Percentiles rank a stretch among this genome's conserved stretches.
These are phyloP conservation scores for Noccaea caerulescens DNA, from an alignment of 345 rosid genomes.

Conservation along the genomic window DNA sequence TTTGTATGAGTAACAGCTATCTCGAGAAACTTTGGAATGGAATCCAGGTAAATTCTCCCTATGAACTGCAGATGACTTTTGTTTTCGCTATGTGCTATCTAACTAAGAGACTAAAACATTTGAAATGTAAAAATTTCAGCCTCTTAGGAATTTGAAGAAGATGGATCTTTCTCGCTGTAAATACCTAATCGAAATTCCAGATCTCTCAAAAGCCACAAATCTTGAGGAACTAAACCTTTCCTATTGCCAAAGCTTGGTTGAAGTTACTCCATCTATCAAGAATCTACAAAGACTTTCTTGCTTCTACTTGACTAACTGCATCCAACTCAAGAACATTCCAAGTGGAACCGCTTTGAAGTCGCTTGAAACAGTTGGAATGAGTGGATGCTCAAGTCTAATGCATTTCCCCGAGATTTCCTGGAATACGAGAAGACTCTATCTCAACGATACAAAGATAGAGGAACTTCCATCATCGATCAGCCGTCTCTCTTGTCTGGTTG, in stretches of 20 bases:
- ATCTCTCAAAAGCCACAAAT: constrained; percentile 40
- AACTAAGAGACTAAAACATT: background rate
- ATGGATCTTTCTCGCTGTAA: constrained; percentile 36
- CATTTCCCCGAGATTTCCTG: constrained; percentile 38
- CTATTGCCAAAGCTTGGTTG: constrained; percentile 34
- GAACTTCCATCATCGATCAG: constrained; percentile 40
- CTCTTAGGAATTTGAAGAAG: constrained; percentile 42
- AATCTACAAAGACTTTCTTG: constrained; percentile 34
- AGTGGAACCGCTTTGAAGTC: constrained; percentile 24
- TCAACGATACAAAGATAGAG: constrained; percentile 39
- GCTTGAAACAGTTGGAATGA: constrained; percentile 34
- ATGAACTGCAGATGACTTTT: background rate
- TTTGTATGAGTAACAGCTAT: constrained; percentile 35
- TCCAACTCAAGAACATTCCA: constrained; percentile 33
- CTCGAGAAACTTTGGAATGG: constrained; percentile 45
- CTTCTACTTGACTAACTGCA: constrained; percentile 36
- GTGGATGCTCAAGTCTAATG: constrained; percentile 36
- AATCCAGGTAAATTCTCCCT: constrained; percentile 25
- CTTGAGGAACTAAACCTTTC: constrained; percentile 40
- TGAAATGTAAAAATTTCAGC: constrained; percentile 3
- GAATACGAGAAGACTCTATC: constrained; percentile 29
- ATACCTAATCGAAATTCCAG: constrained; percentile 31
- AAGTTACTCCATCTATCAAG: constrained; percentile 42
- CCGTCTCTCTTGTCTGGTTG: constrained; percentile 30
- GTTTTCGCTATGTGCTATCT: background rate